A percentile compares a stretch with the other conserved stretches of the same genome.
These are phyloP conservation scores for Talaromyces wortmannii DNA, from an alignment of 495 filamentous ascomycete genomes.

Conservation along the genomic window DNA sequence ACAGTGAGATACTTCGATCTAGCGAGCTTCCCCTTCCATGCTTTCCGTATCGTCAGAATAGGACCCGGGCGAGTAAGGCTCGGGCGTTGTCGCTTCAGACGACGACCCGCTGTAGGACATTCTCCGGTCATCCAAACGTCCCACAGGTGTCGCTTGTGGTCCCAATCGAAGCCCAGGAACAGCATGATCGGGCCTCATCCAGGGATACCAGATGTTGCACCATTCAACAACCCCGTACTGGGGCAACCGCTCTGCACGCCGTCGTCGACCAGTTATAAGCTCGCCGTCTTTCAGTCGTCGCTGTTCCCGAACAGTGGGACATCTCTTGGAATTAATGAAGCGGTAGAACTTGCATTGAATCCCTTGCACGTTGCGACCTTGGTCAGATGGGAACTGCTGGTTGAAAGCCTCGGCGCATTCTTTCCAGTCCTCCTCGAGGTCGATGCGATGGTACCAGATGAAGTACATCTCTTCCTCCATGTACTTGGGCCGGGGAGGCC, in stretches of 20 bases:
- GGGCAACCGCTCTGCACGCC: slow-evolving; percentile 9
- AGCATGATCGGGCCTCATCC: slow-evolving; percentile 27
- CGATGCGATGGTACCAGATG: slow-evolving; percentile 51
- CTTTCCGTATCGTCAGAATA: slow-evolving; percentile 1
- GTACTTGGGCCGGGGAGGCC: slow-evolving; percentile 41
- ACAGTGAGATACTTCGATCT: neutral
- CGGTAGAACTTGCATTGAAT: slow-evolving; percentile 52
- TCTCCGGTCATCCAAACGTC: neutral
- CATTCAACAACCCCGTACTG: slow-evolving; percentile 32
- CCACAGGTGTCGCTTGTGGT: neutral
- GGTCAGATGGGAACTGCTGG: slow-evolving; percentile 31
- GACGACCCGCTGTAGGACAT: neutral
- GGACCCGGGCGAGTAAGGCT: slow-evolving; percentile 2
- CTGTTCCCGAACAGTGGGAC: slow-evolving; percentile 38
- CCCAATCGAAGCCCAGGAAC: slow-evolving; percentile 2
- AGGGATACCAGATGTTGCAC: slow-evolving; percentile 35
- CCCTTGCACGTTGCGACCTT: slow-evolving; percentile 36
- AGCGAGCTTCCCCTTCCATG: neutral
- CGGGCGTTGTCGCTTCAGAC: neutral
- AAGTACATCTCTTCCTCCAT: slow-evolving; percentile 47
- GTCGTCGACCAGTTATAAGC: slow-evolving; percentile 18
- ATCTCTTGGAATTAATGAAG: slow-evolving; percentile 41
- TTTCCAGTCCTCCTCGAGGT: slow-evolving; percentile 45
- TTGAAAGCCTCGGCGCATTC: slow-evolving; percentile 44
- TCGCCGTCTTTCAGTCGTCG: slow-evolving; percentile 38